Evolutionary conservation across 2,329 filamentous ascomycete genomes (phyloP).

Genomic region (Verticillium tricorpus): DNA sequence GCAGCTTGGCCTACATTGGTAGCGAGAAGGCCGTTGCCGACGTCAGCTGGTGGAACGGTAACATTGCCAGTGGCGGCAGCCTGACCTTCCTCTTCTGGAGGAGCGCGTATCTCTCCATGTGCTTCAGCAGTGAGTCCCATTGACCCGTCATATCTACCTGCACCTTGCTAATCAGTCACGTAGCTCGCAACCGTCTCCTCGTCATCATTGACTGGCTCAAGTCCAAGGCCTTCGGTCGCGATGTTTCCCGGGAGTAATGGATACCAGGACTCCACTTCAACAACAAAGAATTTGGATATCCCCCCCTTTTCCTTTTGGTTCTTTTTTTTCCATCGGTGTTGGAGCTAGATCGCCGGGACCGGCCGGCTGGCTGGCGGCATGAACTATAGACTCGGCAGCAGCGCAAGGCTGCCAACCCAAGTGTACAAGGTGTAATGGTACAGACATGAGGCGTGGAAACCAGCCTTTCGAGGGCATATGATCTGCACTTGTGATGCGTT

Average conservation of each 20-base stretch:
- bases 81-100: constrained; percentile 98
- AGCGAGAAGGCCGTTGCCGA: constrained; percentile 97
- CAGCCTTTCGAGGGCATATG: background rate
- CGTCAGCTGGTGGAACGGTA: constrained; percentile 95
- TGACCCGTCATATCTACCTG: background rate
- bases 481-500: background rate
- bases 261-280: background rate
- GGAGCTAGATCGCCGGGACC: background rate
- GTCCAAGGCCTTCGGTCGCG: constrained; percentile 92
- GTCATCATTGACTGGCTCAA: constrained; percentile 95
- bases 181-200: constrained; percentile 88
- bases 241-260: constrained; percentile 76
- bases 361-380: background rate
- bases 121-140: constrained; percentile 86
- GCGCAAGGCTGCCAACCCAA: background rate
- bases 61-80: constrained; percentile 87
- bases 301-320: background rate
- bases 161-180: constrained; percentile 8
- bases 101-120: constrained; percentile 98
- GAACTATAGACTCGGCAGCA: background rate
- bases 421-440: background rate
- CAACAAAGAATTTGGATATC: background rate
- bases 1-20: constrained; percentile 94
- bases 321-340: constrained; percentile 1
- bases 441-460: background rate